phyloP scores from a whole-genome alignment of 805 yeast species.

The Monosporozyma servazzii region DNA sequence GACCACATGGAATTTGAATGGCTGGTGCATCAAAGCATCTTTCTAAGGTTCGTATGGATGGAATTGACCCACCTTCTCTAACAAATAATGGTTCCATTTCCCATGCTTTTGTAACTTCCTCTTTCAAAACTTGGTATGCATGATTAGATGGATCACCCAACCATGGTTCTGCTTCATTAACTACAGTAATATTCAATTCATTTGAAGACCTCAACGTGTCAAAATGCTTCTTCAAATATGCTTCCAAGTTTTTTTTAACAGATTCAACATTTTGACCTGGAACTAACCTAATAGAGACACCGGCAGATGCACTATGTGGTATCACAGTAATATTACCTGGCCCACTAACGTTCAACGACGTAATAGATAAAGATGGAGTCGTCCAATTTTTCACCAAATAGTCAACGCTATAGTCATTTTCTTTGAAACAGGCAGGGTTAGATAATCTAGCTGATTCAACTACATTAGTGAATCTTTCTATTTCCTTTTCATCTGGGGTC shows the following conservation, averaged over 20 bases:
- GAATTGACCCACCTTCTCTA: constrained; percentile 96
- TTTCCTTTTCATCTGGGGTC: constrained; percentile 49
- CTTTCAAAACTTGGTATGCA: constrained; percentile 58
- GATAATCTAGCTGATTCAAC: constrained; percentile 30
- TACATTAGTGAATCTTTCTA: constrained; percentile 52
- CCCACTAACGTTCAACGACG: constrained; percentile 77
- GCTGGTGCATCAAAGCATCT: constrained; percentile 79
- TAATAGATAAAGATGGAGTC: constrained; percentile 80
- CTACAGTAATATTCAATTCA: constrained; percentile 46
- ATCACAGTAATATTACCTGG: constrained; percentile 86
- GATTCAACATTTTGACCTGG: constrained; percentile 70
- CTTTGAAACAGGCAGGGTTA: constrained; percentile 1
- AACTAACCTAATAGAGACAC: constrained; percentile 75
- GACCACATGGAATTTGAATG: constrained; percentile 95
- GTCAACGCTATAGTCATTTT: constrained; percentile 29
- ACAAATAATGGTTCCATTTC: constrained; percentile 70
- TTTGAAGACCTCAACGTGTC: constrained; percentile 48
- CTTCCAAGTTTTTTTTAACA: constrained; percentile 43
- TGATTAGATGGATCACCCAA: constrained; percentile 73
- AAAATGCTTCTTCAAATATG: constrained; percentile 43
- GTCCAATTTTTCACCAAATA: constrained; percentile 79
- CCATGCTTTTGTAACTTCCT: constrained; percentile 67
- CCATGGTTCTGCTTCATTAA: constrained; percentile 95
- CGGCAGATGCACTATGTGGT: constrained; percentile 69
- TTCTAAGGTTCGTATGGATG: constrained; percentile 78